Evolutionary conservation across 2,329 filamentous ascomycete species (phyloP).

Genomic region (Pseudogymnoascus destructans): DNA sequence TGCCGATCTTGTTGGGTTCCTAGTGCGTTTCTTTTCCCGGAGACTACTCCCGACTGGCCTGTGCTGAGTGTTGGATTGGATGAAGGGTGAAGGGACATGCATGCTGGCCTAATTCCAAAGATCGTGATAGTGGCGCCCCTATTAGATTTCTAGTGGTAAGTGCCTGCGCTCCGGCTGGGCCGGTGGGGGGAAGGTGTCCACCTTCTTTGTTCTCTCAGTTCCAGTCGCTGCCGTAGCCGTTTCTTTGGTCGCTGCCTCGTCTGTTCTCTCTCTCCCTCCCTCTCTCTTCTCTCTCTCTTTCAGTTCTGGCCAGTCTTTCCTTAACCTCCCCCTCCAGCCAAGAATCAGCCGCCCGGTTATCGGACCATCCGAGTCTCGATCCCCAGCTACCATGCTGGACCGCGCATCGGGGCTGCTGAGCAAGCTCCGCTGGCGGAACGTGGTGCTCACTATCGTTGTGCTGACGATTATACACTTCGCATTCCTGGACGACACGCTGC

Average conservation of each 20-base stretch:
- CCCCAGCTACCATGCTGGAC: neutral
- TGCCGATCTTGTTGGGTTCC: neutral
- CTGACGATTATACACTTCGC: neutral
- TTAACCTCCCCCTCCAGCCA: neutral
- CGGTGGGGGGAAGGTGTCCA: neutral
- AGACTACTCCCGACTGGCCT: neutral
- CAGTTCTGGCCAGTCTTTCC: neutral
- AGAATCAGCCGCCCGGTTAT: neutral
- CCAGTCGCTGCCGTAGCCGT: neutral
- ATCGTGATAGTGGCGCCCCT: neutral
- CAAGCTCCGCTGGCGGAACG: slow-evolving; percentile 1
- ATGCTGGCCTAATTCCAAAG: neutral
- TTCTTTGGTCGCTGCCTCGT: neutral
- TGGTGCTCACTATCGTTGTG: neutral
- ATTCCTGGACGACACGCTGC: neutral
- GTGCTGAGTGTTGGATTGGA: neutral
- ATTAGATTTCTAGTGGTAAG: neutral
- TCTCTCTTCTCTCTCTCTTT: neutral
- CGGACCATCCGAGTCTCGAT: neutral
- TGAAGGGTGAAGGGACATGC: neutral
- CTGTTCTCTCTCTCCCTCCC: neutral
- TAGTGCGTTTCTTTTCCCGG: neutral
- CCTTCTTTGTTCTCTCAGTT: neutral
- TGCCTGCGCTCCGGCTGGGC: neutral
- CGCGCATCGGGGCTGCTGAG: neutral